Base-by-base conservation (phyloP, 1,139 yeast species). In the Candida frijolesensis region DNA sequence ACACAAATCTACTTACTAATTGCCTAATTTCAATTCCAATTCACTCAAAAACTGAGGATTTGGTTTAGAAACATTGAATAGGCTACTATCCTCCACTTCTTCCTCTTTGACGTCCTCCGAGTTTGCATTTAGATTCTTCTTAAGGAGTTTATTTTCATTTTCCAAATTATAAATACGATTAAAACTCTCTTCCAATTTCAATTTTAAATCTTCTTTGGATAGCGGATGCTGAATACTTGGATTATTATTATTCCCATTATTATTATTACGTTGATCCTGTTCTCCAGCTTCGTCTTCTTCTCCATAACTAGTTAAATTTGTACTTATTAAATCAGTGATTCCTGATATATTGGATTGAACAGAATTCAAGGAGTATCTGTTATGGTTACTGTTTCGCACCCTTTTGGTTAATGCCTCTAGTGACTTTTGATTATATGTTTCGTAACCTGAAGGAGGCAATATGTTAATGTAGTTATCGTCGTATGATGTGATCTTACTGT, bases 331-430 rank as follows among this genome's bases (percentile, higher is more conserved):
- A 47, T 76, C 80, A 4, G 78, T 67, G 34, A 76, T 50, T 1
- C 79, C 79, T 46, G 79, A 72, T 12, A 76, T 58, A 54, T 75
- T 76, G 11, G 79, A 75, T 51, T 64, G 70, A 52, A 72, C 62
- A 12, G 80, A 75, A 50, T 72, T 74, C 43, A 74, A 55, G 0
- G 79, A 74, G 51, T 67, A 74, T 43, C 80, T 60, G 51, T 66
- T 65, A 22, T 46, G 29, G 32, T 45, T 47, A 22, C 32, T 38
- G 6, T 22, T 38, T 3, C 42, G 42, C 42, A 30, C 41, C 32
- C 37, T 33, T 33, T 35, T 12, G 68, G 57, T 48, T 18, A 66
- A 56, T 49, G 66, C 60, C 48, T 76, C 80, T 11, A 74, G 58
- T 1, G 80, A 66, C 3, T 65, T 59, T 55, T 71, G 74, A 51